A percentile compares a stretch with the other conserved stretches of the same genome.
Evolutionary conservation across 2,329 filamentous ascomycete genomes (phyloP).

Genomic region (Sphaerulina vaccinii): DNA sequence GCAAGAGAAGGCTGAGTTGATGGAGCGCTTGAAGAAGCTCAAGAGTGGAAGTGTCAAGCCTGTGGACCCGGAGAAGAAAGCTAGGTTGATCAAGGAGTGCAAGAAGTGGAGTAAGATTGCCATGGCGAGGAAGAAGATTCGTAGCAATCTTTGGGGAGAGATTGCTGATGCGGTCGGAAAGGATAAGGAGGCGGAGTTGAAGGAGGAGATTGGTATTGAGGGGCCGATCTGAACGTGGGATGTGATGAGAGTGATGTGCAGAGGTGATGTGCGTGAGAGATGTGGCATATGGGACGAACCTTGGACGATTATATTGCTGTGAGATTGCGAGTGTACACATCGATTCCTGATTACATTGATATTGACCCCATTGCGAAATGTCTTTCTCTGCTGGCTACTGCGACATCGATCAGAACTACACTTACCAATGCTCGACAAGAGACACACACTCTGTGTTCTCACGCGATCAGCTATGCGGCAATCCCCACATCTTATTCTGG

Average conservation of each 20-base stretch:
- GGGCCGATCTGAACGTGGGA: neutral
- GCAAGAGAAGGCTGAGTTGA: constrained; percentile 44
- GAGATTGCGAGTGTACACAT: no score
- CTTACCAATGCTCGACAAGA: no score
- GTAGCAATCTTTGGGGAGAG: constrained; percentile 51
- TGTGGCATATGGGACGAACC: no score
- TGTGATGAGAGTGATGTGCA: neutral
- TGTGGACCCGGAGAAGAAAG: constrained; percentile 51
- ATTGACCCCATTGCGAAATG: no score
- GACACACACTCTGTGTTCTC: no score
- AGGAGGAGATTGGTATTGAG: constrained; percentile 39
- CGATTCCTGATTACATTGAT: no score
- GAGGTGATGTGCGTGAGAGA: no score
- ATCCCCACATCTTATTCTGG: no score
- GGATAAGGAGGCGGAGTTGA: constrained; percentile 39
- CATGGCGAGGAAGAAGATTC: constrained; percentile 49
- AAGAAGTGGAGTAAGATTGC: constrained; percentile 44
- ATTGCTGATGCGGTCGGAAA: constrained; percentile 48
- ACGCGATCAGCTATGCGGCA: no score
- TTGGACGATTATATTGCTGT: no score
- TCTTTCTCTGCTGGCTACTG: no score
- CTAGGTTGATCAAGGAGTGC: constrained; percentile 48
- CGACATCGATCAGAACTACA: no score
- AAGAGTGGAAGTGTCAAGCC: constrained; percentile 45
- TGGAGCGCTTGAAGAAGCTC: constrained; percentile 43